Conservation (phyloP, 352 stramenopile species). For the Phytopythium oedochilum region DNA sequence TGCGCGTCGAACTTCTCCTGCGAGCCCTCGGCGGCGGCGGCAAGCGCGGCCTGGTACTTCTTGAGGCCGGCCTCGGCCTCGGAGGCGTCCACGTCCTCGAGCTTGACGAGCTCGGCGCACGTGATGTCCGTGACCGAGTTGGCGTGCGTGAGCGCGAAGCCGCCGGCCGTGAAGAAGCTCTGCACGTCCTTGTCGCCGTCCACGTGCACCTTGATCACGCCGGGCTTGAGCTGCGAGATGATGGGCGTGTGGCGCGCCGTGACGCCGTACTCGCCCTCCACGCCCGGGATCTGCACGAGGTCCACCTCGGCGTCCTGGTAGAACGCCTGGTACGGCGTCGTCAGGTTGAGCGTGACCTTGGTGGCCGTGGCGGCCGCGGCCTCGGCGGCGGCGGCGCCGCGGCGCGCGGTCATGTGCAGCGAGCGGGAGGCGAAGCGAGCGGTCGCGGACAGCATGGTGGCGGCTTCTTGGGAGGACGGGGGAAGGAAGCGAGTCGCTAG, state of each 20-base stretch:
- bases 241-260: slow-evolving; percentile 96
- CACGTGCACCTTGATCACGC: slow-evolving; percentile 88
- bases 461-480: neutral
- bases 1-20: slow-evolving; percentile 92
- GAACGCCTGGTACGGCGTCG: slow-evolving; percentile 77
- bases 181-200: slow-evolving; percentile 86
- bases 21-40: slow-evolving; percentile 78
- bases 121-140: slow-evolving; percentile 97
- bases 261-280: slow-evolving; percentile 97
- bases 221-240: slow-evolving; percentile 96
- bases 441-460: slow-evolving; percentile 47
- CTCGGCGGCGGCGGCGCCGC: slow-evolving; percentile 41
- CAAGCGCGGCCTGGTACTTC: slow-evolving; percentile 88
- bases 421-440: slow-evolving; percentile 46
- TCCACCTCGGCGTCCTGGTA: slow-evolving; percentile 83
- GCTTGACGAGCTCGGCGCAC: slow-evolving; percentile 94
- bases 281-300: slow-evolving; percentile 93
- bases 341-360: slow-evolving; percentile 86
- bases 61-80: slow-evolving; percentile 87
- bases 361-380: slow-evolving; percentile 44
- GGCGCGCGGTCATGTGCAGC: slow-evolving; percentile 57
- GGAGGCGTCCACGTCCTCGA: slow-evolving; percentile 94
- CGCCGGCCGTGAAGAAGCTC: slow-evolving; percentile 97
- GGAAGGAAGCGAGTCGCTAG: neutral
- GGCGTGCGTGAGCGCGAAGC: slow-evolving; percentile 95